phyloP scores from a whole-genome alignment of 305 asterid genomes.

The Nicotiana rustica region DNA sequence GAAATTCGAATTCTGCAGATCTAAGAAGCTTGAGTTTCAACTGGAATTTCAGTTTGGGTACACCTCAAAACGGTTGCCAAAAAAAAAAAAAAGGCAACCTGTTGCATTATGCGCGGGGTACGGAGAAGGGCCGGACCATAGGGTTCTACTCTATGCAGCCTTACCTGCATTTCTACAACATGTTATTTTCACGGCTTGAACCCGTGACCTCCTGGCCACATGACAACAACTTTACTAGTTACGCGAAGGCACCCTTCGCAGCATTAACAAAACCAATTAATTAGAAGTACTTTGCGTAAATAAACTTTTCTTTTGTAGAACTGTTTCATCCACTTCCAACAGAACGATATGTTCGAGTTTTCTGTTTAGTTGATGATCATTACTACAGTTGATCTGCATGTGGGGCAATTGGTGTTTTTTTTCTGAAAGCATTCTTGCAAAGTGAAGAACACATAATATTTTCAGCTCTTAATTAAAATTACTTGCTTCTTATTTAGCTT shows the following conservation, averaged over 20 bases:
- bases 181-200: too few relatives aligned
- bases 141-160: too few relatives aligned
- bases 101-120: too few relatives aligned
- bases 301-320: neutral
- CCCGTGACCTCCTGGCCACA: too few relatives aligned
- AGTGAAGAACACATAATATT: neutral
- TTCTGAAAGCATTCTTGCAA: neutral
- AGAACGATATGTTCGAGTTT: neutral
- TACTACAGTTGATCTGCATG: neutral
- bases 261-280: neutral
- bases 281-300: neutral
- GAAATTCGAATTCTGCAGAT: too few relatives aligned
- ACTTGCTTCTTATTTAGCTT: neutral
- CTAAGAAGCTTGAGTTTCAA: too few relatives aligned
- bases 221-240: too few relatives aligned
- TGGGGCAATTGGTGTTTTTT: neutral
- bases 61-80: too few relatives aligned
- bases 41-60: too few relatives aligned
- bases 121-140: too few relatives aligned
- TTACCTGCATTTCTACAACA: too few relatives aligned
- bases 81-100: too few relatives aligned
- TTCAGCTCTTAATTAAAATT: neutral
- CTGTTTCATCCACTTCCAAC: neutral
- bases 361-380: conserved; percentile 8
- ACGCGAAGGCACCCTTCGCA: neutral